These are phyloP conservation scores for Dendrocalamus latiflorus DNA, from an alignment of 202 grass and related monocot species.

Conservation along the genomic window DNA sequence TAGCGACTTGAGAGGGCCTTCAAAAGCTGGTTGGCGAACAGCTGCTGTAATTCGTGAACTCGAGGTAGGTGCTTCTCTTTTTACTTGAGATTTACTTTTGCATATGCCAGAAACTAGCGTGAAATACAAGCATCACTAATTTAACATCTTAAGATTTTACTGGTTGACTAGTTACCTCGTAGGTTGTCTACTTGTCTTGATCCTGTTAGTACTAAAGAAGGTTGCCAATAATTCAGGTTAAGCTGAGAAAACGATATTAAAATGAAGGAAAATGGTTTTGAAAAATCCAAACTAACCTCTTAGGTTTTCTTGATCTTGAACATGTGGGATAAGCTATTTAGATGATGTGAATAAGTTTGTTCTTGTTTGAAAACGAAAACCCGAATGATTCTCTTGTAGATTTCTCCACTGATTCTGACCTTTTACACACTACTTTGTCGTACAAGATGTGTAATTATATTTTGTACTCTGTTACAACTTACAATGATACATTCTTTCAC, in stretches of 20 bases:
- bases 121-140: not conserved
- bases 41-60: conserved; percentile 95
- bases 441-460: not conserved
- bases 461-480: conserved; percentile 23
- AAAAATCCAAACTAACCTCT: conserved; percentile 1
- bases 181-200: not conserved
- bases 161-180: conserved; percentile 8
- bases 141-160: conserved; percentile 9
- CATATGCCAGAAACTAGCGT: not conserved
- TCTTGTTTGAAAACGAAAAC: not conserved
- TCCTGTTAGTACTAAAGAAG: conserved; percentile 3
- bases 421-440: not conserved
- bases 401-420: not conserved
- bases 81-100: not conserved
- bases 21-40: conserved; percentile 98
- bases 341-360: conserved; percentile 8
- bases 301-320: not conserved
- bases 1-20: conserved; percentile 90
- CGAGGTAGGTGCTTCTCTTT: conserved; percentile 48
- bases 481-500: conserved; percentile 13
- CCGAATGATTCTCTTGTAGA: not conserved
- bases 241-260: not conserved
- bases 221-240: not conserved
- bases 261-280: not conserved
- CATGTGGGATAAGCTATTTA: not conserved